phyloP scores from a whole-genome alignment of 768 basidiomycete genomes.

The Leccinum incarnatum region DNA sequence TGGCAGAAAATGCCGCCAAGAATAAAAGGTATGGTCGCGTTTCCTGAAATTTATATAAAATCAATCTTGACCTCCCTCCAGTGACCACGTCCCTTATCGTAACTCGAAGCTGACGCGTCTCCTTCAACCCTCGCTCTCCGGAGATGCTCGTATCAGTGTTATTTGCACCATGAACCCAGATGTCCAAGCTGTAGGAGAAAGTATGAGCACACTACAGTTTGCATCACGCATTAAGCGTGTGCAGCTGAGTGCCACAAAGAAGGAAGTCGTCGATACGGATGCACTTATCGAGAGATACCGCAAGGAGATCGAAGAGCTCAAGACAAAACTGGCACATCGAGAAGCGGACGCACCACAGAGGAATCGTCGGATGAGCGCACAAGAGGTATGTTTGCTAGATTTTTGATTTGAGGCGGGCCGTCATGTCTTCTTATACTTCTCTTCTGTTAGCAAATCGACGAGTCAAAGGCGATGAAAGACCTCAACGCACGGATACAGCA shows the following conservation, averaged over 20 bases:
- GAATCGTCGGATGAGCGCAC: constrained; percentile 36
- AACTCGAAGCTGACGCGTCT: constrained; percentile 95
- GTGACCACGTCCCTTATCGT: constrained; percentile 91
- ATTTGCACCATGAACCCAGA: constrained; percentile 96
- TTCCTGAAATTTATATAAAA: background rate
- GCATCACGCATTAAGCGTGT: constrained; percentile 91
- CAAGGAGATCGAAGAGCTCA: constrained; percentile 91
- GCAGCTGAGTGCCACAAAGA: constrained; percentile 84
- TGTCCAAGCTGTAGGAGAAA: constrained; percentile 72
- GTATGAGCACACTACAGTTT: constrained; percentile 85
- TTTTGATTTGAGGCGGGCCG: background rate
- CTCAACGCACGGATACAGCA: constrained; percentile 78
- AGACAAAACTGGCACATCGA: constrained; percentile 63
- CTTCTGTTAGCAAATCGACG: constrained; percentile 67
- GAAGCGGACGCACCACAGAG: constrained; percentile 58
- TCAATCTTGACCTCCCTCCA: constrained; percentile 19
- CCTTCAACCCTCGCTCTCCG: constrained; percentile 91
- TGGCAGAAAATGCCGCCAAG: constrained; percentile 83
- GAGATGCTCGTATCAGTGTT: constrained; percentile 94
- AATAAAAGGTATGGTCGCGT: constrained; percentile 53
- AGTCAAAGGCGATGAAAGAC: constrained; percentile 81
- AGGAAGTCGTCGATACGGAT: constrained; percentile 90
- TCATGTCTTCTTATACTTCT: background rate
- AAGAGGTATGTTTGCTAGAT: constrained; percentile 33
- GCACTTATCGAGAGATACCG: constrained; percentile 92